A percentile compares a stretch with the other conserved stretches of the same genome.
phyloP scores from a whole-genome alignment of 805 yeast genomes.

The Ogataea sp. region DNA sequence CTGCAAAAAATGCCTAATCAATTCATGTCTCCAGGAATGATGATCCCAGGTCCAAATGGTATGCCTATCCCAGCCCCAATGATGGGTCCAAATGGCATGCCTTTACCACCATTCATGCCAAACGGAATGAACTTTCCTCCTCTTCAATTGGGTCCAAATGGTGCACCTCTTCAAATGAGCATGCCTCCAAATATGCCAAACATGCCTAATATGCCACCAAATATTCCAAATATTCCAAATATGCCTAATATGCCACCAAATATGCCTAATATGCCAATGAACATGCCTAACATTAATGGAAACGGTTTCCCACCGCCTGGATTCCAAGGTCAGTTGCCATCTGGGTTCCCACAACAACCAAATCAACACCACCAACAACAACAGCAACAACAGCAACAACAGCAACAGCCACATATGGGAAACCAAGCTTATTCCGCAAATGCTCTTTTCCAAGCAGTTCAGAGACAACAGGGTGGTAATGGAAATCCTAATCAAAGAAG shows the following conservation, averaged over 20 bases:
- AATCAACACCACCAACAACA: conserved; percentile 3
- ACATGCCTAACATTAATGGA: neutral
- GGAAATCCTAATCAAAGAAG: conserved; percentile 1
- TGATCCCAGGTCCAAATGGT: conserved; percentile 4
- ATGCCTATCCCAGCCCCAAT: neutral
- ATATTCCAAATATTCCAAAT: neutral
- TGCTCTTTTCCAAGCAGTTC: conserved; percentile 2
- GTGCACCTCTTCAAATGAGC: neutral
- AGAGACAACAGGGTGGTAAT: neutral
- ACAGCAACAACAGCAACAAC: conserved; percentile 10
- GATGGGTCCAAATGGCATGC: conserved; percentile 1
- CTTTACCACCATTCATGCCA: neutral
- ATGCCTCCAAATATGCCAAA: neutral
- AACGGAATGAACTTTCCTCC: neutral
- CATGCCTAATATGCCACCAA: conserved; percentile 1
- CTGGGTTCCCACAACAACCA: conserved; percentile 4
- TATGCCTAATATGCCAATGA: neutral
- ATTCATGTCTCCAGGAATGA: conserved; percentile 1
- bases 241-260: conserved; percentile 1
- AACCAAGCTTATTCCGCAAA: conserved; percentile 1
- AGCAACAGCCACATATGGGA: conserved; percentile 9
- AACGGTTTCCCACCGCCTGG: conserved; percentile 2
- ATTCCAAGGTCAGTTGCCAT: conserved; percentile 2
- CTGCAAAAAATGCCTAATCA: neutral
- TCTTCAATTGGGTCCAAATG: neutral